Conservation (phyloP, 805 yeast genomes). For the Candida piceae region DNA sequence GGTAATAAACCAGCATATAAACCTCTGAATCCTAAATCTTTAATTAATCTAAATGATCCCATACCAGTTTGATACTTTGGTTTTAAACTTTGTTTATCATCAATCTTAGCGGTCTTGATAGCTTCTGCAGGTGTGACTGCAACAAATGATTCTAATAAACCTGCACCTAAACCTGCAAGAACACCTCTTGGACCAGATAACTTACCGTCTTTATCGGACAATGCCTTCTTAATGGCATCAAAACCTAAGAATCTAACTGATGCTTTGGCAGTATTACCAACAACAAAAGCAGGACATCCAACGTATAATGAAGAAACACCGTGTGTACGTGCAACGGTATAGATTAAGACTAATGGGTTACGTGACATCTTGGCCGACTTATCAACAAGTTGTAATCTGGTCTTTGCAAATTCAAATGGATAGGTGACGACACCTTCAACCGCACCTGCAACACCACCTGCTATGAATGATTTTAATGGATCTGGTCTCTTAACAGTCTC, state of each 20-base stretch:
- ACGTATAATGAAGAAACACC: constrained; percentile 79
- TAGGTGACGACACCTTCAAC: constrained; percentile 88
- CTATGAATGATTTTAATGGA: constrained; percentile 78
- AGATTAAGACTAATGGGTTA: constrained; percentile 80
- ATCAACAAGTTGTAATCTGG: constrained; percentile 79
- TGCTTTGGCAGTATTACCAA: constrained; percentile 95
- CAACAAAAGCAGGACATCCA: constrained; percentile 95
- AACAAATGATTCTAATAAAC: constrained; percentile 80
- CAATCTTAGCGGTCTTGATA: constrained; percentile 91
- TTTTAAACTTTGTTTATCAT: constrained; percentile 71
- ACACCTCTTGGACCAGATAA: constrained; percentile 88
- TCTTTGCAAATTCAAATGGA: constrained; percentile 96
- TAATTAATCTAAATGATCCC: constrained; percentile 61
- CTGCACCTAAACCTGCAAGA: constrained; percentile 96
- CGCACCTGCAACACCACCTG: constrained; percentile 97
- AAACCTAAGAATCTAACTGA: constrained; percentile 93
- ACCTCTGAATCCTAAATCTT: constrained; percentile 78
- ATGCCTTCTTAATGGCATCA: constrained; percentile 72
- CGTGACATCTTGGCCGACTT: constrained; percentile 61
- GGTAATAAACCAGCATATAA: constrained; percentile 88
- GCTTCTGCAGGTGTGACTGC: constrained; percentile 98
- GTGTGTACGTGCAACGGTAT: constrained; percentile 67
- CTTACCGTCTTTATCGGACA: constrained; percentile 82
- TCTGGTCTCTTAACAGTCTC: constrained; percentile 40
- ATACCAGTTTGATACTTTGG: constrained; percentile 75